phyloP scores from a whole-genome alignment of 768 basidiomycete species.

The Boletus pseudo-olivaceus region DNA sequence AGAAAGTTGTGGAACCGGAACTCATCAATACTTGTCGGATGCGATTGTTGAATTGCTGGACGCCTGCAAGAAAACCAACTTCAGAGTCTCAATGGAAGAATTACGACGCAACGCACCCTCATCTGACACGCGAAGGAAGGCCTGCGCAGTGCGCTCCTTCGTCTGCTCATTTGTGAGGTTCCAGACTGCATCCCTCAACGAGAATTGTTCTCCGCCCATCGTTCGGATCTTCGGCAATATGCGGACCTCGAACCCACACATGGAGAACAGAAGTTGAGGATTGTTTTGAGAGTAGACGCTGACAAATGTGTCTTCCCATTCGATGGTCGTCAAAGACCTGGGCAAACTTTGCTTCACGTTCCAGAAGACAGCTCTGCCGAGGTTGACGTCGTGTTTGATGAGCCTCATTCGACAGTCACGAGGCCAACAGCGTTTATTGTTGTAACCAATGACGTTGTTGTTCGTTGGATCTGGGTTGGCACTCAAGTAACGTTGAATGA shows the following conservation, averaged over 20 bases:
- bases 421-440: constrained; percentile 99
- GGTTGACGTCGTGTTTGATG: constrained; percentile 99
- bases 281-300: constrained; percentile 98
- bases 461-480: constrained; percentile 98
- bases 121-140: constrained; percentile 96
- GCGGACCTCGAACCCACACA: constrained; percentile 98
- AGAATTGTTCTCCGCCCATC: constrained; percentile 95
- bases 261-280: constrained; percentile 95
- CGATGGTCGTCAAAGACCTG: constrained; percentile 93
- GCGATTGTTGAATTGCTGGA: constrained; percentile 96
- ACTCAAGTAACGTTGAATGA: constrained; percentile 96
- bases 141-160: constrained; percentile 96
- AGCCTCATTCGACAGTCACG: constrained; percentile 98
- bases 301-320: constrained; percentile 98
- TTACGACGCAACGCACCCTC: constrained; percentile 52
- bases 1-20: constrained; percentile 97
- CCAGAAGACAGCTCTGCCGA: constrained; percentile 98
- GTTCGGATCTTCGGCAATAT: constrained; percentile 96
- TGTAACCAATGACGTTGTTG: constrained; percentile 98
- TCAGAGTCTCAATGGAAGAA: neutral
- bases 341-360: constrained; percentile 98
- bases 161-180: constrained; percentile 96
- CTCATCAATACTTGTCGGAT: constrained; percentile 97
- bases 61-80: constrained; percentile 43
- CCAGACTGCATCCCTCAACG: constrained; percentile 94